Base-by-base conservation (phyloP, 495 filamentous ascomycete species). In the Daldinia grandis region DNA sequence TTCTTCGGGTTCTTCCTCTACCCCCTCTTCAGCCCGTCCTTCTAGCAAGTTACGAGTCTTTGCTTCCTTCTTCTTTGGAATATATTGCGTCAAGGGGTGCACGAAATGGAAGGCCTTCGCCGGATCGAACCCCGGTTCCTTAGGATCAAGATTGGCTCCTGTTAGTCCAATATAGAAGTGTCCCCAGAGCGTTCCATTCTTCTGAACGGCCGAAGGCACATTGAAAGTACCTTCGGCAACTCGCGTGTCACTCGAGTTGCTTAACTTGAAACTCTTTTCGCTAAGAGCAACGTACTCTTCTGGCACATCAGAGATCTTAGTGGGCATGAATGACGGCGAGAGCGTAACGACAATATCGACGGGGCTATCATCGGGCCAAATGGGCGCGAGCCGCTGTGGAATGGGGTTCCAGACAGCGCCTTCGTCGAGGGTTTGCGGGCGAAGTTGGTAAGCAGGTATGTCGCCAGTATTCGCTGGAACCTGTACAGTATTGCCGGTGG, bases 171-270 rank as follows among this genome's bases (percentile, higher is more conserved):
- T 82, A 72, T 93, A 97, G 74, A 97, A 95, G 78, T 99, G 95
- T 6, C 91, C 94, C 88, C 92, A 99, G 12, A 98, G 83, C 1
- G 95, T 97, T 35, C 93, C 94, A 76, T 98, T 98, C 61, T 93
- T 87, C 79, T 98, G 93, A 2, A 96, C 94, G 28, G 87, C 81
- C 67, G 85, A 85, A 3, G 95, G 95, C 8, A 98, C 87, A 30
- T 84, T 78, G 74, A 98, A 92, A 40, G 82, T 87, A n/a, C 91
- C 92, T 53, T 93, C 89, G 42, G 93, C 87, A 58, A 89, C 86
- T 25, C 96, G 87, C 65, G 84, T 90, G 67, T 99, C 95, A 44
- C 86, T 89, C 73, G 85, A 94, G 76, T 95, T 89, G 8, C 92
- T 92, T 28, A 97, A 77, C n/a, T 82, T 87, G 78, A 97, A 97